Conservation (phyloP, 805 yeast species). For the Candida pini region DNA sequence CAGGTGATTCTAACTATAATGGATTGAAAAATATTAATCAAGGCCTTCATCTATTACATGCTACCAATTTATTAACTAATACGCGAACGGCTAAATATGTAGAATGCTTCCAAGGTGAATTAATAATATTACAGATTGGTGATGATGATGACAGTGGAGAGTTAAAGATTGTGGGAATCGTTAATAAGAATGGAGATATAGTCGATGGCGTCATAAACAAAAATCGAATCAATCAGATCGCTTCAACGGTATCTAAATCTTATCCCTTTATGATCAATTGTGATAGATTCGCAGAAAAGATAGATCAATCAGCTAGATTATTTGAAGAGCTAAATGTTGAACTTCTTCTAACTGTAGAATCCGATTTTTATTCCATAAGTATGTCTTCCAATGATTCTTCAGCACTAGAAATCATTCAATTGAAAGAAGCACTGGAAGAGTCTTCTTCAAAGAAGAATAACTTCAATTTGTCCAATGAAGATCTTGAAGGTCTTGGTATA, state of each 20-base stretch:
- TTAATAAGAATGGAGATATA: neutral
- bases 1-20: neutral
- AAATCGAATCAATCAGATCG: neutral
- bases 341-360: no score
- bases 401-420: conserved; percentile 39
- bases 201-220: neutral
- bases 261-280: neutral
- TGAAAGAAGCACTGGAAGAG: conserved; percentile 33
- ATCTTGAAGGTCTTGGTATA: conserved; percentile 26
- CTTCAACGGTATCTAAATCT: neutral
- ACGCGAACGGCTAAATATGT: neutral
- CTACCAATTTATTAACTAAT: neutral
- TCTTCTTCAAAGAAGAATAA: conserved; percentile 16
- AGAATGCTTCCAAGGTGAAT: neutral
- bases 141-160: neutral
- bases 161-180: neutral
- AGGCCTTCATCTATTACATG: neutral
- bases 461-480: conserved; percentile 23
- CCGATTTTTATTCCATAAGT: conserved; percentile 11
- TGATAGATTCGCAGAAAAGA: neutral
- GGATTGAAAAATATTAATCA: neutral
- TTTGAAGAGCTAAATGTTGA: no score
- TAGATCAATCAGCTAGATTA: neutral
- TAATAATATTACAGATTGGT: neutral
- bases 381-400: conserved; percentile 46